Percentiles rank a stretch among this genome's conserved stretches.
phyloP scores from a whole-genome alignment of 1,284 basidiomycete species.

The Apiotrichum siamense region DNA sequence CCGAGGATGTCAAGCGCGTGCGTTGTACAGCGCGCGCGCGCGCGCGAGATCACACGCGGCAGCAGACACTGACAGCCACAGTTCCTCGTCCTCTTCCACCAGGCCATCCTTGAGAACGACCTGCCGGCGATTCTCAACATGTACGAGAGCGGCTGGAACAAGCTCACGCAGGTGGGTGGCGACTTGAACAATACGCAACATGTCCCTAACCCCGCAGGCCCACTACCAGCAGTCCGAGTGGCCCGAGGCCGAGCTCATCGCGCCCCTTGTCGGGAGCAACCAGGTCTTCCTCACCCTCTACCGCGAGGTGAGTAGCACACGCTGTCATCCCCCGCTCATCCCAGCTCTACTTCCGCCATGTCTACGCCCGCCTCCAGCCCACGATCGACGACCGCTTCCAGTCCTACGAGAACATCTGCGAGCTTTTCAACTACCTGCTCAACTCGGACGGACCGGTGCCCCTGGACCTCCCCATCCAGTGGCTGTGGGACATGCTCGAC shows the following conservation, averaged over 20 bases:
- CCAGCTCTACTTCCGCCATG: conserved; percentile 56
- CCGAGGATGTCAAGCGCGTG: conserved; percentile 47
- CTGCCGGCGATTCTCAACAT: conserved; percentile 80
- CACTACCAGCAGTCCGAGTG: conserved; percentile 91
- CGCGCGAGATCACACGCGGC: background rate
- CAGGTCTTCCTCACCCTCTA: conserved; percentile 94
- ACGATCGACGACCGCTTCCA: conserved; percentile 97
- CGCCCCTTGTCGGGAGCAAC: conserved; percentile 88
- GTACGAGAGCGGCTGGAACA: conserved; percentile 95
- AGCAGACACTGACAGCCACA: conserved; percentile 36
- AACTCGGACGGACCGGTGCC: conserved; percentile 90
- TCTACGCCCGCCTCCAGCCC: conserved; percentile 90
- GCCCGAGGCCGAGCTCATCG: conserved; percentile 94
- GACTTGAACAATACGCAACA: background rate
- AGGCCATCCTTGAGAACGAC: conserved; percentile 72
- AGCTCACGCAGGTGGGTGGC: conserved; percentile 58
- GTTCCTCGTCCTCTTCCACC: conserved; percentile 88
- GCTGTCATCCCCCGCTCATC: background rate
- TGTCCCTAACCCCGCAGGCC: conserved; percentile 56
- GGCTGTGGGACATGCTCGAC: conserved; percentile 98
- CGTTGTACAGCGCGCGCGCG: conserved; percentile 12
- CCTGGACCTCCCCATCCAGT: conserved; percentile 89
- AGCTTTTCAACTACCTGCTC: conserved; percentile 94
- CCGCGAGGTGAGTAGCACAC: conserved; percentile 56
- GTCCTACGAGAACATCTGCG: conserved; percentile 98